Evolutionary conservation across 495 filamentous ascomycete species (phyloP), one percentile per base, ranked within the genome.

Genomic region (Xylaria venustula): DNA sequence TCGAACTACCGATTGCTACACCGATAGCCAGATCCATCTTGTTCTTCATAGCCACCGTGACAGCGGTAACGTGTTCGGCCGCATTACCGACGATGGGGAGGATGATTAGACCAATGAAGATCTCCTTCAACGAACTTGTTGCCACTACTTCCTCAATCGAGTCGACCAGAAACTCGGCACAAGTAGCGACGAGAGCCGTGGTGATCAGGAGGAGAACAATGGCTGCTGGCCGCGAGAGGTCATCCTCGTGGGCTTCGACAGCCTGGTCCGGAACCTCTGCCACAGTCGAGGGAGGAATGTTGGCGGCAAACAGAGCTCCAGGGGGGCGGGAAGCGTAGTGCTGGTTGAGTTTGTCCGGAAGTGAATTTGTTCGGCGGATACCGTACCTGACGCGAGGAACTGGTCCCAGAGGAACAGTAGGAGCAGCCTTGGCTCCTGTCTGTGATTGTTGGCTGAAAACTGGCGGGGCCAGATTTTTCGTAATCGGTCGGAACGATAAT

Each of bases 11-110:
- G 19, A 96, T 86, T 4, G 92, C 92, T 25, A 96, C 90, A 65
- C 90, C 92, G 63, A 97, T 95, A 0, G 92, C 88, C 26, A 96
- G 79, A 78, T 97, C 92, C 92, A 96, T 95, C 79, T 97, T 97
- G 77, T 96, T 96, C 80, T 96, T 97, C 63, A 84, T 82, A 6
- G 92, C 92, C 7, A 96, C 91, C 25, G 86, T 90, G 37, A 96
- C 89, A 1, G 92, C 90, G 1, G 91, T 96, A 7, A 94, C 89
- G 78, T 96, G 92, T 77, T 96, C 92, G 0, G 92, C 92, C 0
- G 92, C 92, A 64, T 96, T 97, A 57, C 92, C 91, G 11, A 97
- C 90, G 61, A 97, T 92, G 20, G 92, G 92, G 1, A 96, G 75
- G 63, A 96, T 87, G 69, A 97, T 95, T 4, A 97, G 77, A 54